Percentiles rank a stretch among this genome's conserved stretches.
These are phyloP conservation scores for Lachnellula cervina DNA, from an alignment of 2,329 filamentous ascomycete species.

Conservation along the genomic window DNA sequence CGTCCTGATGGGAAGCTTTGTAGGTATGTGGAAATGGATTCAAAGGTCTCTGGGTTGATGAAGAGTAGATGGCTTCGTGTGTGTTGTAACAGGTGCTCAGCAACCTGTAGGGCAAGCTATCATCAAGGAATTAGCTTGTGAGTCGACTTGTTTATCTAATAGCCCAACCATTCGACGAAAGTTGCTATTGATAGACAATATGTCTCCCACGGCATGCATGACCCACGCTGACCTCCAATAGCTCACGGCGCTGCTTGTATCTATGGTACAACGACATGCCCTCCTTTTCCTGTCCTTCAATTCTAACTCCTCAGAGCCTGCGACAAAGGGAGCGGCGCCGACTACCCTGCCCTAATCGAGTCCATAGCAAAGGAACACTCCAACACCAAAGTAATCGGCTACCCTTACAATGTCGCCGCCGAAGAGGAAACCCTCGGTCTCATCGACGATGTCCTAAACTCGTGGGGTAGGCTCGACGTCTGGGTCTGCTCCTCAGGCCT, in stretches of 20 bases:
- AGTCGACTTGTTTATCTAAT: conserved; percentile 6
- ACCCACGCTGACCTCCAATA: conserved; percentile 27
- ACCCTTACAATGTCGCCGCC: conserved; percentile 53
- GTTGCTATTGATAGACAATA: not conserved
- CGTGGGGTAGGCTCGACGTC: conserved; percentile 55
- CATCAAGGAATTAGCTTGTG: conserved; percentile 53
- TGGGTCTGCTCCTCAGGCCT: conserved; percentile 56
- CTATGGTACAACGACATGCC: conserved; percentile 39
- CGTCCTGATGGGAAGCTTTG: conserved; percentile 28
- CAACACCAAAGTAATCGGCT: conserved; percentile 57
- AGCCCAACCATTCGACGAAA: too few species aligned
- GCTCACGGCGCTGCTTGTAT: conserved; percentile 61
- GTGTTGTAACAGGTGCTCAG: conserved; percentile 57
- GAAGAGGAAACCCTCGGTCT: conserved; percentile 56
- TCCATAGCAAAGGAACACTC: conserved; percentile 41
- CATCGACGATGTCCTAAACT: conserved; percentile 59
- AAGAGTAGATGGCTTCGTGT: conserved; percentile 55
- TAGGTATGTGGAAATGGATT: conserved; percentile 6
- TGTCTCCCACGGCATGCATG: not conserved
- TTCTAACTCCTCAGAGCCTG: conserved; percentile 38
- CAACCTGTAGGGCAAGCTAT: conserved; percentile 58
- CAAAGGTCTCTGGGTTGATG: not conserved
- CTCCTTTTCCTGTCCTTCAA: not conserved
- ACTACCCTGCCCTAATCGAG: conserved; percentile 38
- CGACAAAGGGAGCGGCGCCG: conserved; percentile 39